Conservation (phyloP, 2,329 filamentous ascomycete genomes). For the Alternaria novae-zelandiae region DNA sequence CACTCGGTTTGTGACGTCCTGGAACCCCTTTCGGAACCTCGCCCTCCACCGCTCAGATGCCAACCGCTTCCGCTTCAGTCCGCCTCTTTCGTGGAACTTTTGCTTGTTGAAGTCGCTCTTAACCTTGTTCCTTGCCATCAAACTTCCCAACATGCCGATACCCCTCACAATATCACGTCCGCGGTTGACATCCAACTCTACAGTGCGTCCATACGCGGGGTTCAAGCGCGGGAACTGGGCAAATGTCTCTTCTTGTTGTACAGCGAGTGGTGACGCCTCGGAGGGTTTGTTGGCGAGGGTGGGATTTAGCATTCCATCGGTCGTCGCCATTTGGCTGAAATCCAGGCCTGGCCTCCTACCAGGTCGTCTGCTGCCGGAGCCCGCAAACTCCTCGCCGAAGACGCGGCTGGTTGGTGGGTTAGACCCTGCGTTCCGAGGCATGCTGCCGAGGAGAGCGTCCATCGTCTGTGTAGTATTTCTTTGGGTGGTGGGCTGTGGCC, state of each 20-base stretch:
- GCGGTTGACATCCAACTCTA: constrained; percentile 42
- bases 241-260: constrained; percentile 28
- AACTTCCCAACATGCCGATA: constrained; percentile 51
- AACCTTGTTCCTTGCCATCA: constrained; percentile 64
- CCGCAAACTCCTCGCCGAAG: constrained; percentile 29
- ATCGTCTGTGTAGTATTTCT: constrained; percentile 24
- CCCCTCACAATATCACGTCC: constrained; percentile 58
- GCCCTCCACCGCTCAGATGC: constrained; percentile 71
- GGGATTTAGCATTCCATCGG: constrained; percentile 18
- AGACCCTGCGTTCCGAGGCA: neutral
- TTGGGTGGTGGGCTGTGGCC: constrained; percentile 4
- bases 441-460: constrained; percentile 31
- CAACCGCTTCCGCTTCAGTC: constrained; percentile 78
- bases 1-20: constrained; percentile 67
- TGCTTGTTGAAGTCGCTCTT: constrained; percentile 63
- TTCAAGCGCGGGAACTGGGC: constrained; percentile 44
- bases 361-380: neutral
- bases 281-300: constrained; percentile 25
- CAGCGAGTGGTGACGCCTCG: constrained; percentile 14
- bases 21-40: constrained; percentile 74
- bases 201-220: constrained; percentile 49
- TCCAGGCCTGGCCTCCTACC: constrained; percentile 8
- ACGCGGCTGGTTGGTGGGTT: constrained; percentile 7
- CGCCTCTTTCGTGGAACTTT: constrained; percentile 75
- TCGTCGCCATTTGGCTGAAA: constrained; percentile 30